A percentile compares a stretch with the other conserved stretches of the same genome.
Conservation (phyloP, 1,284 basidiomycete genomes). For the Anthracocystis panici-leucophaei region DNA sequence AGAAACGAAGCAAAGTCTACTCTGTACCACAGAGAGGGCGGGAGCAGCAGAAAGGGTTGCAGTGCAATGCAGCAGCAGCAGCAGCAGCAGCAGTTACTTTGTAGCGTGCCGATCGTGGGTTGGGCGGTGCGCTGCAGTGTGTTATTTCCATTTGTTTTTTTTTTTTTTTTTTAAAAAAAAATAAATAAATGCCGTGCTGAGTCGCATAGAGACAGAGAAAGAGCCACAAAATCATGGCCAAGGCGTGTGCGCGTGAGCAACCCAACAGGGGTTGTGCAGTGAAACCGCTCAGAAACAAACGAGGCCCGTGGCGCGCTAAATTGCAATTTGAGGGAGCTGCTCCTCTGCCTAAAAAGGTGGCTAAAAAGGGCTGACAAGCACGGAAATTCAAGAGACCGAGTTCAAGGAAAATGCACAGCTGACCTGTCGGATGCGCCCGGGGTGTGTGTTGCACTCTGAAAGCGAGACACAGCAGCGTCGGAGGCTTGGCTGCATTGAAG, state of each 20-base stretch:
- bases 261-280: constrained; percentile 21
- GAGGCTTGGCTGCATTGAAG: constrained; percentile 6
- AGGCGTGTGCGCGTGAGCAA: constrained; percentile 10
- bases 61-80: neutral
- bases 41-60: constrained; percentile 2
- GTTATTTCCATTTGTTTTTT: constrained; percentile 3
- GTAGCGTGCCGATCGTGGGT: constrained; percentile 31
- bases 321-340: neutral
- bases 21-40: neutral
- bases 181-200: neutral
- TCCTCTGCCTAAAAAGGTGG: neutral
- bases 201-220: constrained; percentile 1
- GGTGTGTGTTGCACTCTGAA: neutral
- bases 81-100: neutral
- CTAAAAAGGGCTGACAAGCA: neutral
- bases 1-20: neutral
- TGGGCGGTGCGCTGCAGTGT: constrained; percentile 10
- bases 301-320: constrained; percentile 11
- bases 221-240: neutral
- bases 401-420: neutral
- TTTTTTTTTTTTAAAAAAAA: too few relatives aligned
- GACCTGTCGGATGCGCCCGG: neutral
- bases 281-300: too few relatives aligned
- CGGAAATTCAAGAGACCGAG: neutral
- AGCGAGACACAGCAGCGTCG: neutral